Percentiles rank a stretch among this genome's conserved stretches.
phyloP scores from a whole-genome alignment of 805 yeast genomes.

The Teunomyces pallodes region DNA sequence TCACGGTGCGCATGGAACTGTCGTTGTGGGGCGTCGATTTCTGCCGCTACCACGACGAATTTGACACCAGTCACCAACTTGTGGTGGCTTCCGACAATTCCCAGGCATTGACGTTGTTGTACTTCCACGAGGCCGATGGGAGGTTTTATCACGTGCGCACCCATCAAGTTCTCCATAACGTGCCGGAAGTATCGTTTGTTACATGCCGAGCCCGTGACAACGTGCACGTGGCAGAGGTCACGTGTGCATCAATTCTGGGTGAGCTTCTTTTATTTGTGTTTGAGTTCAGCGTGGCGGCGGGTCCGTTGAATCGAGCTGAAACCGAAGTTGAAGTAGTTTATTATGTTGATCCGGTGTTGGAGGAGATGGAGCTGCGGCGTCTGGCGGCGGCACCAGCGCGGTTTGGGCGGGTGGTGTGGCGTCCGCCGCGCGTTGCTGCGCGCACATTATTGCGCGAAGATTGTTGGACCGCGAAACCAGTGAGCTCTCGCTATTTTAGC shows the following conservation, averaged over 20 bases:
- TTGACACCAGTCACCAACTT: constrained; percentile 24
- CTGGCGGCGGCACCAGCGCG: background rate
- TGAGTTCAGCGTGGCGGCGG: constrained; percentile 20
- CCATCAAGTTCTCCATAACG: constrained; percentile 50
- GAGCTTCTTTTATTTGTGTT: constrained; percentile 43
- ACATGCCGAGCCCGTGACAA: constrained; percentile 13
- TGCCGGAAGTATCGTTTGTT: constrained; percentile 49
- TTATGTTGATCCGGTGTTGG: constrained; percentile 29
- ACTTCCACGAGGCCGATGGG: constrained; percentile 24
- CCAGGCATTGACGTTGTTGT: constrained; percentile 42
- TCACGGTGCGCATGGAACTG: constrained; percentile 32
- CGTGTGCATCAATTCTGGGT: constrained; percentile 47
- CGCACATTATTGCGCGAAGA: constrained; percentile 43
- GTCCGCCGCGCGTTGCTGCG: constrained; percentile 23
- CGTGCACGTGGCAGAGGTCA: constrained; percentile 26
- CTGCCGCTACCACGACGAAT: constrained; percentile 8
- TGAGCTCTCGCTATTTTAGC: constrained; percentile 42
- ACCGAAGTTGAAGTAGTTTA: constrained; percentile 13
- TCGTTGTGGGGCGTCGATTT: constrained; percentile 67
- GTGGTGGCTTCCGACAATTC: constrained; percentile 56
- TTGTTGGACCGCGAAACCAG: constrained; percentile 52
- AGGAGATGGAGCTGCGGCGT: constrained; percentile 17
- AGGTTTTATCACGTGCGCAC: constrained; percentile 33
- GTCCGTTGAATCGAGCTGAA: constrained; percentile 23
- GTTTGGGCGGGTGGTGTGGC: constrained; percentile 23